phyloP scores from a whole-genome alignment of 768 basidiomycete genomes.

The Mycena galopus region DNA sequence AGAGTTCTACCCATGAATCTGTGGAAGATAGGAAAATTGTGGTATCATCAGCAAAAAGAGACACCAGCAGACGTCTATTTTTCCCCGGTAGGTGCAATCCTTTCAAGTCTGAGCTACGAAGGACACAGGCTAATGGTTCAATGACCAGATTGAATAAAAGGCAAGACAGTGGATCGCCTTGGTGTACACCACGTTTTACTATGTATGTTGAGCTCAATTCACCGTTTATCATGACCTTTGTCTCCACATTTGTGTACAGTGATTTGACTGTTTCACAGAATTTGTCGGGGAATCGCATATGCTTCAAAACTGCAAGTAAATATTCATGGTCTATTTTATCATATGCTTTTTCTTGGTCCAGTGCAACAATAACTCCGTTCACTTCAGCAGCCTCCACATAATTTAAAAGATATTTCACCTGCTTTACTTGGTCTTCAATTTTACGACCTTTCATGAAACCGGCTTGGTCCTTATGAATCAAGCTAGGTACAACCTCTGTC shows the following conservation, averaged over 20 bases:
- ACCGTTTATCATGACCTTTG: neutral
- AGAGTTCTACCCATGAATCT: neutral
- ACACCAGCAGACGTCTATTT: neutral
- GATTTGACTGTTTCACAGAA: neutral
- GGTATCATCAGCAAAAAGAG: neutral
- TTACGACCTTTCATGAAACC: conserved; percentile 1
- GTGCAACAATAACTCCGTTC: too few species aligned
- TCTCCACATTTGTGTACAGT: neutral
- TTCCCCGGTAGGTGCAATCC: neutral
- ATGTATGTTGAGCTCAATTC: neutral
- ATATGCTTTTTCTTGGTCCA: too few species aligned
- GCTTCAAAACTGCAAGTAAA: too few species aligned
- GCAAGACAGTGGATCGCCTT: conserved; percentile 1
- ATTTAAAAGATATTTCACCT: neutral
- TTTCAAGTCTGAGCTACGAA: neutral
- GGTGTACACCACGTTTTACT: neutral
- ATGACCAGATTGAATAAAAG: too few species aligned
- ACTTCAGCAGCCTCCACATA: neutral
- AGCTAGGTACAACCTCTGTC: neutral
- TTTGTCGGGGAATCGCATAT: neutral
- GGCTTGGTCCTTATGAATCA: neutral
- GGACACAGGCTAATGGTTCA: neutral
- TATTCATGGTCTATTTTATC: too few species aligned
- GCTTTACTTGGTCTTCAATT: neutral
- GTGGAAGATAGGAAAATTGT: neutral